Evolutionary conservation across 1,284 basidiomycete species (phyloP).

Genomic region (Apiotrichum siamense): DNA sequence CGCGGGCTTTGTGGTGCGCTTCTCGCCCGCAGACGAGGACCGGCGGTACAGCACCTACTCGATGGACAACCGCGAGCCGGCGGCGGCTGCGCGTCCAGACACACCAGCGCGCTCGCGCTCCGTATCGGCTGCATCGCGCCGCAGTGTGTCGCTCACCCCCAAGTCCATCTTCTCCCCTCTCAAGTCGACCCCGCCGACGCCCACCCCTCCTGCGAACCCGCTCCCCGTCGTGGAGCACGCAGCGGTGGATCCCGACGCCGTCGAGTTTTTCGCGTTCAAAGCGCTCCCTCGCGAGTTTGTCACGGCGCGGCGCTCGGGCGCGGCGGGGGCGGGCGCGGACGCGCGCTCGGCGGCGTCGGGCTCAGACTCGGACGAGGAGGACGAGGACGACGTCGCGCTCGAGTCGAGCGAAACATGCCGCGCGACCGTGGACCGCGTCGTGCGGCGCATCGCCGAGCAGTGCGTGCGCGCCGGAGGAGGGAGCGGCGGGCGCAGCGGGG

Average conservation of each 20-base stretch:
- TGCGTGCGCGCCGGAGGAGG: slow-evolving; percentile 57
- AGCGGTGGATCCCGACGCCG: slow-evolving; percentile 16
- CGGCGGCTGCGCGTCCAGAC: neutral
- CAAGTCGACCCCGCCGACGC: neutral
- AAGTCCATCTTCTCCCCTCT: neutral
- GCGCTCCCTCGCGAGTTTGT: slow-evolving; percentile 47
- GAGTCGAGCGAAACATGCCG: slow-evolving; percentile 65
- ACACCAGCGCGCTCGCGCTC: neutral
- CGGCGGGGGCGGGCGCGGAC: neutral
- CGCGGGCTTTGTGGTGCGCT: slow-evolving; percentile 72
- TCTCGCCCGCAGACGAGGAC: slow-evolving; percentile 61
- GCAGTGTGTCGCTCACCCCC: neutral
- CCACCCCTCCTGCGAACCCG: neutral
- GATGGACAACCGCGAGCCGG: slow-evolving; percentile 55
- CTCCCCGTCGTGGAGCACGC: slow-evolving; percentile 17
- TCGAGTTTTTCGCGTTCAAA: slow-evolving; percentile 50
- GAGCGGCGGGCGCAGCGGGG: too few species aligned
- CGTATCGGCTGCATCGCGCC: neutral
- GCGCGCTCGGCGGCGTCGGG: neutral
- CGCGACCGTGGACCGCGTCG: slow-evolving; percentile 68
- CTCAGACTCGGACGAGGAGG: slow-evolving; percentile 21
- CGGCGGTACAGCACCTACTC: slow-evolving; percentile 75
- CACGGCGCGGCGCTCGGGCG: slow-evolving; percentile 12
- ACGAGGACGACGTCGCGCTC: slow-evolving; percentile 46
- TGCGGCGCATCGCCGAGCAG: slow-evolving; percentile 61